Percentiles rank a stretch among this genome's conserved stretches.
Evolutionary conservation across 495 filamentous ascomycete species (phyloP).

Genomic region (Aspergillus carlsbadensis): DNA sequence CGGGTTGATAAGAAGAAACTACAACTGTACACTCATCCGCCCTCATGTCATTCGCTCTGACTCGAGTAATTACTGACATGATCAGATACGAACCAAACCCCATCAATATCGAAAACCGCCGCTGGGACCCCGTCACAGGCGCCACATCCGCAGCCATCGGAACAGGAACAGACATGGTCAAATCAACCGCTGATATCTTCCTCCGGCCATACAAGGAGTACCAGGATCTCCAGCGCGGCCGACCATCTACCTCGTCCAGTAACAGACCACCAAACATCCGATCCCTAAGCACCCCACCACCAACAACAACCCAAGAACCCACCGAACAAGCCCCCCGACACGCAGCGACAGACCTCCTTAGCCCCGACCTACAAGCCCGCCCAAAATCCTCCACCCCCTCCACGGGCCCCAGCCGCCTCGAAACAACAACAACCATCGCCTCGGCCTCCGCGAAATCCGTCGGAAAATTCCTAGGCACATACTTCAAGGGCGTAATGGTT

Average conservation of each 20-base stretch:
- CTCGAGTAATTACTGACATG: neutral
- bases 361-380: neutral
- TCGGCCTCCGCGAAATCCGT: conserved; percentile 33
- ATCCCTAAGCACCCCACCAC: neutral
- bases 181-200: conserved; percentile 31
- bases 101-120: conserved; percentile 33
- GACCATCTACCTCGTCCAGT: neutral
- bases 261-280: neutral
- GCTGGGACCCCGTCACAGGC: conserved; percentile 46
- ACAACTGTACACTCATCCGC: conserved; percentile 30
- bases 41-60: neutral
- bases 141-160: conserved; percentile 36
- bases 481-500: conserved; percentile 46
- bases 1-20: conserved; percentile 63
- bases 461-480: conserved; percentile 30
- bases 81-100: conserved; percentile 25
- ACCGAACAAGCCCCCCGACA: neutral
- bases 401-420: neutral
- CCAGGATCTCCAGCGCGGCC: conserved; percentile 9
- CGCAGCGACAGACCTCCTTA: neutral
- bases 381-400: neutral
- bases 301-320: neutral
- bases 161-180: conserved; percentile 29
- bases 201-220: conserved; percentile 32
- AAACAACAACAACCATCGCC: conserved; percentile 21